Evolutionary conservation across 257 asterid genomes (phyloP), one percentile per base, ranked within the genome.

Genomic region (Petunia axillaris): DNA sequence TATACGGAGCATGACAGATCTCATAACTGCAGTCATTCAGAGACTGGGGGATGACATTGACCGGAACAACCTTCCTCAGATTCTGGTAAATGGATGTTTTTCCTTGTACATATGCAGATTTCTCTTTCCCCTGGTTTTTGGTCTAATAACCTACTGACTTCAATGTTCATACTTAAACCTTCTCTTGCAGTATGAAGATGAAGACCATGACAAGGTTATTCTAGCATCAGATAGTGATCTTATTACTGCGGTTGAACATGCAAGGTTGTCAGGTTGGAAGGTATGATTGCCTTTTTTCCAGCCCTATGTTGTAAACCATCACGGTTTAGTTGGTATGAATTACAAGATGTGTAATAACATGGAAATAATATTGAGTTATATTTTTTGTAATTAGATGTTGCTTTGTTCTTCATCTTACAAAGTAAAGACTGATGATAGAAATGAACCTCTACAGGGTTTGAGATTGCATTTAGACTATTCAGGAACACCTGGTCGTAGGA

Each of bases 161-260:
- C 35, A 53, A 74, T 16, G 50, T 53, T 76, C 40, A 71, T 52
- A 43, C 6, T 37, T 39, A 52, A 10, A 11, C 46, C 46, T 39
- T 16, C 7, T 75, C 37, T 55, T 84, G 82, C 88, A 95, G 99
- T 95, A 95, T 64, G 99, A 96, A 85, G 99, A 96, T 37, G 99
- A 94, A 82, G 99, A 96, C 82, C 86, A 87, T 44, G 99, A 96
- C 91, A 89, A 88, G 83, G 92, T 94, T 46, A 83, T 96, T 57
- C 94, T 96, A 79, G 97, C 97, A 82, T 90, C 99, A 40, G 99
- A 96, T 76, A 81, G 89, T 81, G 99, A 96, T 88, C 99, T 96
- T 77, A 86, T 84, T 80, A 97, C 97, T 4, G 99, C 99, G 39
- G 88, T 96, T 57, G 91, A 90, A 84, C 98, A 96, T 76, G 99